Evolutionary conservation across 345 rosid species (phyloP), one percentile per base, ranked within the genome.

Genomic region (Streptanthus diversifolius): DNA sequence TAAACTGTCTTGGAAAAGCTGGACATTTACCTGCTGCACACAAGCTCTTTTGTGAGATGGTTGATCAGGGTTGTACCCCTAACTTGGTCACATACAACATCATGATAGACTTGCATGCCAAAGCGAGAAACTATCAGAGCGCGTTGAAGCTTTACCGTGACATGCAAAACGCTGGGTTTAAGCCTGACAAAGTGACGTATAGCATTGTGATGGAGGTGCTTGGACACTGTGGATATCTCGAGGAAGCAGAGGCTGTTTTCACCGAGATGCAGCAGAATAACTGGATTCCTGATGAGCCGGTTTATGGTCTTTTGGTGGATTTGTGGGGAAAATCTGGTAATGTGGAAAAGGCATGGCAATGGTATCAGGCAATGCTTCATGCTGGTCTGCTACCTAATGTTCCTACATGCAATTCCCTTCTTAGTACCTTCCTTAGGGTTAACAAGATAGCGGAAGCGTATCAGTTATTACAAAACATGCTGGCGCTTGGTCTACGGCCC

Each of bases 201-300:
- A 90, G 93, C 73, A 90, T 93, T 69, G 87, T 93, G 47, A 93
- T 93, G 96, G 98, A 90, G 83, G 98, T 84, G 72, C 97, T 93
- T 43, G 98, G 98, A 68, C 97, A 90, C 52, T 87, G 87, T 74
- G 98, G 97, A 29, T 79, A 79, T 81, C 93, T 90, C 30, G 91
- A 87, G 69, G 98, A 90, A 82, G 92, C 92, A 29, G 97, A 93
- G 80, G 88, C 82, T 40, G 79, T 93, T 77, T 93, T 89, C 68
- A 45, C 67, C 19, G 92, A 87, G 84, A 93, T 93, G 98, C 83
- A 83, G 62, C 77, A 68, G 68, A 91, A 86, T 76, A 84, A 84
- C 63, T 93, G 90, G 98, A 83, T 89, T 73, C 96, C 93, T 0
- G 98, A 93, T 76, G 98, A 93, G 60, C 98, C 88, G 21, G 98